Base-by-base conservation (phyloP, 2,329 filamentous ascomycete genomes). In the Furcasterigmium furcatum region DNA sequence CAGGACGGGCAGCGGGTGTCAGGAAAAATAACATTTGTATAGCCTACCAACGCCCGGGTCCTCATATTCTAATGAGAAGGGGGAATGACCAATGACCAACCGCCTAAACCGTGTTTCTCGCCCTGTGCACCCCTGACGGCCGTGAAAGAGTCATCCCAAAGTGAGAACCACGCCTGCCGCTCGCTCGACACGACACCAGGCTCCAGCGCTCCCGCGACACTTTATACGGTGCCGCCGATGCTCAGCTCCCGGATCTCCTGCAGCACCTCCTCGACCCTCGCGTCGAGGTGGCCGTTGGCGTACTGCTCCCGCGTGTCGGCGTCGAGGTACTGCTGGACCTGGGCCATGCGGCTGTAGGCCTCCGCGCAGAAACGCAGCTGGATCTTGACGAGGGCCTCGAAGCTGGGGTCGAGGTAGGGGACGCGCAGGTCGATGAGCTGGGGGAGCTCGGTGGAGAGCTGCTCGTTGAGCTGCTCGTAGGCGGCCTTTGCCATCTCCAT, bases 321-420 rank as follows among this genome's bases (percentile, higher is more conserved):
- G 63, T 97, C 94, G 25, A 99, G 77, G 65, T 96, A 97, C 71
- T 99, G 94, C 72, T 99, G 94, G 46, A 99, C 95, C 73, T 99
- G 95, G 21, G 95, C 94, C 94, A 99, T 99, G 40, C 94, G 80
- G 51, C 85, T 91, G 69, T 99, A 99, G 2, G 94, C 94, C 71
- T 99, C 94, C 8, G 95, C 94, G 61, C 95, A 99, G 74, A 99
- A 99, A 30, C 94, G 80, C 59, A 99, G 69, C 72, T 99, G 94
- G 55, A 99, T 99, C 77, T 99, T 99, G 65, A 99, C 94, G 43
- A 99, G 82, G 0, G 95, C 94, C 70, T 99, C 94, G 62, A 99
- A 99, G 51, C 85, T 92, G 1, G 95, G 95, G 60, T 99, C 94
- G 46, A 99, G 82, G 63, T 99, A 99, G 0, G 95, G 95, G 13